Base-by-base conservation (phyloP, 306 rosid genomes). In the Vachellia pachyceras region DNA sequence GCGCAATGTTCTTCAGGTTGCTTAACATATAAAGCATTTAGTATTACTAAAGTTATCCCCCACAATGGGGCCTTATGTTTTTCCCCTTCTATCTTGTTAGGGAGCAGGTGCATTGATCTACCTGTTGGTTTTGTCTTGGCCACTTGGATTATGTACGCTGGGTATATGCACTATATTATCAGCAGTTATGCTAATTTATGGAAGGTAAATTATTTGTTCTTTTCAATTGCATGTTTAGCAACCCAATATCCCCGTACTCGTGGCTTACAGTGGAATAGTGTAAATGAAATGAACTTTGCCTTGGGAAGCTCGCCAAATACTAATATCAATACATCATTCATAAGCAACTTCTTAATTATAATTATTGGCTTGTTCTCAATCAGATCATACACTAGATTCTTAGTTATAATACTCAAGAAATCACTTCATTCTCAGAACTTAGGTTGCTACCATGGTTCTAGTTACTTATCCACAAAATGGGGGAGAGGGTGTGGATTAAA, bases 1-100 rank as follows among this genome's bases (percentile, higher is more conserved):
- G 75, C 98, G 98, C 85, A 93, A 95, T 68, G 61, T 79, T 77
- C 91, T 95, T 85, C 97, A 93, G 99, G 99, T 95, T 79, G 75
- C 73, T 76, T 63, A 84, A 42, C 69, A 79, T 77, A 58, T 72
- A 15, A 54, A 61, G 23, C 37, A 49, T 55, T 77, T 52, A 83
- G 15, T 45, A 37, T 57, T 55, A 78, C 52, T 57, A 33, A 15
- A 69, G 77, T 72, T 73, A 73, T 49, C 78, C 36, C 66, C 36
- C 42, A 70, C 9, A 22, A 77, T 77, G 81, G 52, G 79, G 72
- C 58, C 71, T 71, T 54, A 84, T 39, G 79, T 54, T 75, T 69
- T 71, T 80, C 60, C 67, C 52, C 36, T 49, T 57, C 29, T 40
- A 7, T 79, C 64, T 74, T 91, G 55, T 50, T 76, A 95, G 99